Conservation (phyloP, 345 rosid species). For the Linum tenue region DNA sequence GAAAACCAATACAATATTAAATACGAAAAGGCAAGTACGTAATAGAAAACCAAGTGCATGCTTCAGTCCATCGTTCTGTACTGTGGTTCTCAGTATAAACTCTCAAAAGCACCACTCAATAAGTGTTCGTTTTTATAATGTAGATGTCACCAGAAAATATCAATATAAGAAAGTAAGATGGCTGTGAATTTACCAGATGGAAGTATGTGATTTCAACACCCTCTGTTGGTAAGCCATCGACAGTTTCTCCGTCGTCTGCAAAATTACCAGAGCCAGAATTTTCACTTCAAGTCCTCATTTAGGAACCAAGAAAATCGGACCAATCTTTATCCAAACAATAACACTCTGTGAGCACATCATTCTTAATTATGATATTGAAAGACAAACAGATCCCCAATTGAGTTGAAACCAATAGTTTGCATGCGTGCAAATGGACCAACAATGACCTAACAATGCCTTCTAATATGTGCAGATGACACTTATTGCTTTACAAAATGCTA, state of each 20-base stretch:
- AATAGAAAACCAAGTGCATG: not conserved
- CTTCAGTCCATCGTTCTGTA: not conserved
- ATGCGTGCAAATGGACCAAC: not conserved
- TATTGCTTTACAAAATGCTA: slow-evolving; percentile 6
- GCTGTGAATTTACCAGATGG: slow-evolving; percentile 51
- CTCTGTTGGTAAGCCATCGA: slow-evolving; percentile 86
- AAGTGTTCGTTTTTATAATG: not conserved
- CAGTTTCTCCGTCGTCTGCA: slow-evolving; percentile 60
- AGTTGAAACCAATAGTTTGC: not conserved
- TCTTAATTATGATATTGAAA: not conserved
- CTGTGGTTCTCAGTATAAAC: not conserved
- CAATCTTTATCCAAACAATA: not conserved
- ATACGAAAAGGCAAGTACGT: not conserved
- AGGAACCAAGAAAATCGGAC: too few relatives aligned
- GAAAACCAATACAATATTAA: not conserved
- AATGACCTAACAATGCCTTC: not conserved
- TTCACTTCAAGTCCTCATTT: too few relatives aligned
- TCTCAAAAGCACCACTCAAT: not conserved
- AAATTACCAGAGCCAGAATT: slow-evolving; percentile 10
- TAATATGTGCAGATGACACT: not conserved
- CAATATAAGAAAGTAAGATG: not conserved
- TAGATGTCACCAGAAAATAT: not conserved
- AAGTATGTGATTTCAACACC: slow-evolving; percentile 86
- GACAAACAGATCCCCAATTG: not conserved
- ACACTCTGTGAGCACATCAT: not conserved